A percentile compares a stretch with the other conserved stretches of the same genome.
Evolutionary conservation across 805 yeast species (phyloP).

Genomic region (Ogataea glucozyma): DNA sequence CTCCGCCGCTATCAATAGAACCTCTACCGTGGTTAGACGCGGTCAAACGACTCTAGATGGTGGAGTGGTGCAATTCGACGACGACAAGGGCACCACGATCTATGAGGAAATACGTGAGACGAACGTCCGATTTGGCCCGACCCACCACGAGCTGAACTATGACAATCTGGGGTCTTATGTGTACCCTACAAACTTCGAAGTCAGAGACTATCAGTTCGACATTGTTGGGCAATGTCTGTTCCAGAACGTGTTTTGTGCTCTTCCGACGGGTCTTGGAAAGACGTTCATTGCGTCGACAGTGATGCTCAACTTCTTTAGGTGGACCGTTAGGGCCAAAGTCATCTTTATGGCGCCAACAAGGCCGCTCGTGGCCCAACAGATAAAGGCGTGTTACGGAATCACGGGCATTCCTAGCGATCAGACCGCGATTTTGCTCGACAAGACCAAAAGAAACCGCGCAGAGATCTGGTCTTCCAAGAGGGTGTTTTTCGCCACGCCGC

Average conservation of each 20-base stretch:
- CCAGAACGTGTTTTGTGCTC: conserved; percentile 78
- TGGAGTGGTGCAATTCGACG: conserved; percentile 17
- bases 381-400: conserved; percentile 84
- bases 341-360: conserved; percentile 96
- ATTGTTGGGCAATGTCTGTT: conserved; percentile 73
- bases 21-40: conserved; percentile 14
- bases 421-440: conserved; percentile 73
- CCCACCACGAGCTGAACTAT: conserved; percentile 51
- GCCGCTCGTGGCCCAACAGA: conserved; percentile 95
- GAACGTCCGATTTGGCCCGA: conserved; percentile 34
- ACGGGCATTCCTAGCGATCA: conserved; percentile 78
- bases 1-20: conserved; percentile 23
- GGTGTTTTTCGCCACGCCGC: conserved; percentile 94
- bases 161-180: conserved; percentile 50
- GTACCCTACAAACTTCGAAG: conserved; percentile 83
- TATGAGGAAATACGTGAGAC: conserved; percentile 30
- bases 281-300: conserved; percentile 94
- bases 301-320: conserved; percentile 83
- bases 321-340: conserved; percentile 80
- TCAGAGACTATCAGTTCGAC: conserved; percentile 85
- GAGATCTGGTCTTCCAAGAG: conserved; percentile 76
- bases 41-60: conserved; percentile 32
- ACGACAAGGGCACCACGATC: conserved; percentile 19
- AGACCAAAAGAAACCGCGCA: conserved; percentile 55
- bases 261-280: conserved; percentile 97